Evolutionary conservation across 108 stramenopile genomes (phyloP), one percentile per base, ranked within the genome.

Genomic region (Epithemia pelagica): DNA sequence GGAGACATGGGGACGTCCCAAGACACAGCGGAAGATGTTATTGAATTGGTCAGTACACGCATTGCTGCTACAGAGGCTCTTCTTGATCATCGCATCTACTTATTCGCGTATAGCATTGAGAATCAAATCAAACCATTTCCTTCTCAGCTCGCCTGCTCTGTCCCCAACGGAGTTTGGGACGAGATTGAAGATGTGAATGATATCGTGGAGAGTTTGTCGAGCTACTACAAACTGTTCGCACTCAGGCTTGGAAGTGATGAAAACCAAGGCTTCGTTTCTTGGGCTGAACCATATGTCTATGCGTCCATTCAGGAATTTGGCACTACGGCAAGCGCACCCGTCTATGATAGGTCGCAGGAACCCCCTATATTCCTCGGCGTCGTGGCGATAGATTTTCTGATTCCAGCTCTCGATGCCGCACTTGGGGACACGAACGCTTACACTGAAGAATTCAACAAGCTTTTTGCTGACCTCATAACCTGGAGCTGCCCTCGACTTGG

Each of bases 241-340:
- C 60, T 76, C 31, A 78, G 82, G 20, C 81, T 86, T 21, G 72
- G 73, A 1, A 72, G 66, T 22, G 80, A 58, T 0, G 56, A 10
- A 19, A 81, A 86, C 52, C 64, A 65, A 28, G 64, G 82, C 54
- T 86, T 83, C 26, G 52, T 51, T 28, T 74, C 82, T 18, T 86
- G 82, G 85, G 82, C 82, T 7, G 78, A 81, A 26, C 85, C 82
- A 20, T 86, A 86, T 56, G 28, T 27, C 28, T 81, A 65, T 55
- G 30, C 57, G 26, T 57, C 66, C 0, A 66, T 66, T 23, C 66
- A 60, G 8, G 52, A 46, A 22, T 65, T 78, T 53, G 82, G 82
- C 0, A 82, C 80, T 18, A 82, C 82, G 15, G 82, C 77, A 19
- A 78, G 76, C 26, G 80, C 71, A 27, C 85, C 82, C 32, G 82